Evolutionary conservation across 140 eudicot genomes (phyloP), one percentile per base, ranked within the genome.

Genomic region (Cichorium intybus): DNA sequence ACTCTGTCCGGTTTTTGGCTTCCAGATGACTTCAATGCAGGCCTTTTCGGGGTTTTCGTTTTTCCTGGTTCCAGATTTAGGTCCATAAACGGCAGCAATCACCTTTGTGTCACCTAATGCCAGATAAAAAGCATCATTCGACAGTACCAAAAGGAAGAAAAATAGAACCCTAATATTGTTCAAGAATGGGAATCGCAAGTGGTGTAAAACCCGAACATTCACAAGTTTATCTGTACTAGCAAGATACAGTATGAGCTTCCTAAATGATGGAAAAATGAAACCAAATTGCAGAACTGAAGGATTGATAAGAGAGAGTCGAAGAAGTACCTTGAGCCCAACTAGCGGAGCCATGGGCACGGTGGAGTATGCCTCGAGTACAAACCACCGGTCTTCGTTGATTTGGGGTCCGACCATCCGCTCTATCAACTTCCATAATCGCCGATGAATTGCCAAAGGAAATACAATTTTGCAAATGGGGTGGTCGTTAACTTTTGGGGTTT

Each of bases 271-370:
- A 54, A 15, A 15, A 21, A 2, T 64, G 14, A 31, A 21, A 52
- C 24, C 15, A 29, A 4, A 49, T 26, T 18, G 17, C 26, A 35
- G 22, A 74, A 31, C 2, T 23, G 7, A 24, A 34, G 3, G 23
- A 49, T 24, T 35, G 18, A 56, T 17, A 18, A 16, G 16, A 23
- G 23, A 14, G 14, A 39, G 20, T 11, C 5, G 51, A 2, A 14
- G 24, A 60, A 31, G n/a, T 68, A 84, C 97, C 96, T 77, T 91
- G 96, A 65, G 95, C 83, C 89, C 96, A 91, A 61, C 80, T 82
- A 22, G 95, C 92, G 70, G 96, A 91, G 73, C 97, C 97, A 80
- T 91, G 96, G 54, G 96, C 97, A 16, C 97, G 96, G 50, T 79
- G 80, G 21, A 91, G 91, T 37, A 82, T 51, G 66, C 69, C 76